Base-by-base conservation (phyloP, 2,329 filamentous ascomycete genomes). In the Spiromastix sp. region DNA sequence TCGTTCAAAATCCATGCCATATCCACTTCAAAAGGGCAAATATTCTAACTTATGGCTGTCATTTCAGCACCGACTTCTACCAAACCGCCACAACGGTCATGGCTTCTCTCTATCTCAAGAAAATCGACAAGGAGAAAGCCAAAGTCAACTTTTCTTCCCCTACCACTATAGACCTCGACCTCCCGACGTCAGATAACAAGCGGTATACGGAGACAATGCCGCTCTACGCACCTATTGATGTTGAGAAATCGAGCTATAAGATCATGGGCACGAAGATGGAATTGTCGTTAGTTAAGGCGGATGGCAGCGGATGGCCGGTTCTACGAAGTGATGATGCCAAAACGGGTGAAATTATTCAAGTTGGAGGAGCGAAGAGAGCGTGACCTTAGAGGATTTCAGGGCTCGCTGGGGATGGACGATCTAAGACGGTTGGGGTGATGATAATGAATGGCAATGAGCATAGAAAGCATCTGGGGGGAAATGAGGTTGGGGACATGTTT, bases 71-170 rank as follows among this genome's bases (percentile, higher is more conserved):
- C 54, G 91, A 98, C 61, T 98, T 89, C 63, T 98, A 98, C 64
- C 91, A 98, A 61, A 96, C 91, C 1, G 68, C 81, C 2, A 74
- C 75, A 9, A 78, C 77, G 10, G 84, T 96, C 38, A 94, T 93
- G 46, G 87, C 83, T 2, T 91, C 84, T 6, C 81, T 95, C 48
- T 98, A 93, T 64, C 71, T 96, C 36, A 98, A 96, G 70, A 96
- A 96, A 67, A 94, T 98, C 50, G 77, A 87, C 63, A 93, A 89
- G 62, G 72, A 79, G 16, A 72, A 66, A 17, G 82, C 85, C 34
- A 80, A 73, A 45, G 72, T 96, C 30, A 67, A 72, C 16, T 89
- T 96, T 56, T 58, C 67, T 22, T 52, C 72, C 2, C 67, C 61
- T 7, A 63, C 70, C 31, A 66, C 73, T 30, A 61, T 96, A 33